Conservation (phyloP, 768 basidiomycete species). For the Tulasnella sp. region DNA sequence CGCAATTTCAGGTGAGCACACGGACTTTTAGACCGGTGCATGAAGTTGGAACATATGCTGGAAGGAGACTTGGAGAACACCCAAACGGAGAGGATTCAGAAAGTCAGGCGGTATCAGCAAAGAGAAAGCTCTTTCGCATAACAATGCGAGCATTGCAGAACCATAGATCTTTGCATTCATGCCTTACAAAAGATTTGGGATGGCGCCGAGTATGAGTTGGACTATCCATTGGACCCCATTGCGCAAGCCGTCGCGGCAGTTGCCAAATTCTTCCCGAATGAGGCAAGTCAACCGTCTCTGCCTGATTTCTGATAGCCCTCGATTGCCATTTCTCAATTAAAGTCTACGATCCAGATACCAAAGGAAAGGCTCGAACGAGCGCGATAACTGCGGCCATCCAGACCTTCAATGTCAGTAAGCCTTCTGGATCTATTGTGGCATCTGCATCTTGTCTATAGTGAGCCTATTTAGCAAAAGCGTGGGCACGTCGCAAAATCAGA, state of each 20-base stretch:
- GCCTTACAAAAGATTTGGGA: not conserved
- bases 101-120: not conserved
- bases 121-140: not conserved
- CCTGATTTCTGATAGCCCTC: not conserved
- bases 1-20: not conserved
- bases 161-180: not conserved
- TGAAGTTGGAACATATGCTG: not conserved
- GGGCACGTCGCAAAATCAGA: too few relatives aligned
- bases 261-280: not conserved
- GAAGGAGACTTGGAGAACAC: not conserved
- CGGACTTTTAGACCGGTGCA: not conserved
- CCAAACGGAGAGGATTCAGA: not conserved
- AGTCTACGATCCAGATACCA: not conserved
- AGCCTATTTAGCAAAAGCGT: too few relatives aligned
- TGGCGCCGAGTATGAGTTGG: not conserved
- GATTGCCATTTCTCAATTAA: not conserved
- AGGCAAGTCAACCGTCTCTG: not conserved
- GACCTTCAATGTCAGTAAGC: not conserved
- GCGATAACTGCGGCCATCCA: not conserved
- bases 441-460: too few relatives aligned
- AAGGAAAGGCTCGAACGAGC: not conserved
- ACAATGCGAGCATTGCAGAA: not conserved
- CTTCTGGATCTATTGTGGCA: too few relatives aligned
- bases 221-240: not conserved
- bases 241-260: not conserved